A percentile compares a stretch with the other conserved stretches of the same genome.
These are phyloP conservation scores for Pneumocystis sp. DNA, from an alignment of 1,139 yeast species.

Conservation along the genomic window DNA sequence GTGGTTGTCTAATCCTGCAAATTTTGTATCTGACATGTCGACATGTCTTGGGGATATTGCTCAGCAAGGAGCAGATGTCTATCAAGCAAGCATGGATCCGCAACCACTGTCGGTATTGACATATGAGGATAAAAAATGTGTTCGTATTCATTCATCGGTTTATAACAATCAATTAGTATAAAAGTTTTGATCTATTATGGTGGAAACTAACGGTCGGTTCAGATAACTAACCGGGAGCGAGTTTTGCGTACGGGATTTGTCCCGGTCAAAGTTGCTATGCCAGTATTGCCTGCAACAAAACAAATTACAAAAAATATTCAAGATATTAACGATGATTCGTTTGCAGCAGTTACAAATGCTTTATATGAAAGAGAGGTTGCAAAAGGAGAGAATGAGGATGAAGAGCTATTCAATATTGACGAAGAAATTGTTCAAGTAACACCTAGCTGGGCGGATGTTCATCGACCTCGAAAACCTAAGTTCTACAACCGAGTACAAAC, in stretches of 20 bases:
- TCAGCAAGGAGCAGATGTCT: neutral
- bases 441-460: slow-evolving; percentile 2
- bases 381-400: slow-evolving; percentile 15
- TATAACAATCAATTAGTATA: neutral
- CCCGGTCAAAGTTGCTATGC: neutral
- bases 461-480: slow-evolving; percentile 20
- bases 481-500: slow-evolving; percentile 23
- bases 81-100: neutral
- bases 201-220: neutral
- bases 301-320: neutral
- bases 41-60: neutral
- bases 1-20: neutral
- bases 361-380: slow-evolving; percentile 14
- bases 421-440: slow-evolving; percentile 9
- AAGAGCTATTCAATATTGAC: slow-evolving; percentile 17
- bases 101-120: neutral
- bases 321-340: slow-evolving; percentile 1
- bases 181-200: neutral
- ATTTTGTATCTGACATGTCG: neutral
- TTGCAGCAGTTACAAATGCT: slow-evolving; percentile 5
- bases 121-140: neutral
- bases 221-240: neutral
- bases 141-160: neutral
- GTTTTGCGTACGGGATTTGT: neutral
- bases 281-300: neutral